Conservation (phyloP, 2,329 filamentous ascomycete genomes). For the Botryotinia globosa region DNA sequence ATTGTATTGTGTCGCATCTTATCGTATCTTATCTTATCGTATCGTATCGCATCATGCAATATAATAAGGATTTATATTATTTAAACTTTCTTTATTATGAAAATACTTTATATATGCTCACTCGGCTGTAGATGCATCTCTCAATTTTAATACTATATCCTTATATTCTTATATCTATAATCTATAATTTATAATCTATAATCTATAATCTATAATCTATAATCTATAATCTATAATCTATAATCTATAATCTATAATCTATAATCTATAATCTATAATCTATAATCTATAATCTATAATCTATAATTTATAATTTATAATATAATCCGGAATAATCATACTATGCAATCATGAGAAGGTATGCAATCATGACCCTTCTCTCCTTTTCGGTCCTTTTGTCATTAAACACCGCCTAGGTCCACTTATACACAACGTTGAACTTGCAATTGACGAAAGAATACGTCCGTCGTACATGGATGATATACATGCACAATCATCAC, state of each 20-base stretch:
- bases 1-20: too few relatives aligned
- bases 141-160: too few relatives aligned
- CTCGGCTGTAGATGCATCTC: not conserved
- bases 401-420: not conserved
- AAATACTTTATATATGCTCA: not conserved
- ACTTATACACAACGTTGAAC: not conserved
- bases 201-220: too few relatives aligned
- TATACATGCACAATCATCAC: too few relatives aligned
- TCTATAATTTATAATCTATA: too few relatives aligned
- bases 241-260: too few relatives aligned
- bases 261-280: too few relatives aligned
- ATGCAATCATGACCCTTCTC: not conserved
- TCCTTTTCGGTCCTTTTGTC: slow-evolving; percentile 7
- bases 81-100: not conserved
- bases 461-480: not conserved
- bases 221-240: too few relatives aligned
- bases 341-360: too few relatives aligned
- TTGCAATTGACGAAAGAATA: not conserved
- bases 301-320: not conserved
- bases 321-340: not conserved
- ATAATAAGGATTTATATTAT: not conserved
- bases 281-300: too few relatives aligned
- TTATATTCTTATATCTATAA: too few relatives aligned
- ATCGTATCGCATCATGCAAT: not conserved
- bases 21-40: too few relatives aligned